These are phyloP conservation scores for Rhizopogon rudus DNA, from an alignment of 768 basidiomycete species.

Conservation along the genomic window DNA sequence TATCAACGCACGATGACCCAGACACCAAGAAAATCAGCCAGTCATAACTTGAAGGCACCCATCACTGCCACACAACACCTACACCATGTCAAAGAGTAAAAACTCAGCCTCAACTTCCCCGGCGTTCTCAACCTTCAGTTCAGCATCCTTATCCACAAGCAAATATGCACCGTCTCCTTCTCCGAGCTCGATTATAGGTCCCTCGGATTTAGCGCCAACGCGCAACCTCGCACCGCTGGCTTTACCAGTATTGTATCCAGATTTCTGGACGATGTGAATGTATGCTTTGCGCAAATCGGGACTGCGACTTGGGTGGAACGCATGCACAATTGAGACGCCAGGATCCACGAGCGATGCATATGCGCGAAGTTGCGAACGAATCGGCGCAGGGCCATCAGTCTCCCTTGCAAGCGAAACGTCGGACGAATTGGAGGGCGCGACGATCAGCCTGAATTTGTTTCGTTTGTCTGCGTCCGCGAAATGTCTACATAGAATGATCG, in stretches of 20 bases:
- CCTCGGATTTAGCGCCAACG: slow-evolving; percentile 37
- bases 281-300: slow-evolving; percentile 54
- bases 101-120: slow-evolving; percentile 69
- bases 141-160: slow-evolving; percentile 30
- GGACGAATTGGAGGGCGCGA: slow-evolving; percentile 62
- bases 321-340: slow-evolving; percentile 47
- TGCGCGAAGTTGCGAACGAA: slow-evolving; percentile 61
- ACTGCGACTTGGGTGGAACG: slow-evolving; percentile 34
- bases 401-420: slow-evolving; percentile 63
- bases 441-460: slow-evolving; percentile 65
- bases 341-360: slow-evolving; percentile 72
- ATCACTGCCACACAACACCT: neutral
- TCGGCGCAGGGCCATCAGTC: slow-evolving; percentile 75
- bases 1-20: no score
- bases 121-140: slow-evolving; percentile 51
- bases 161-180: slow-evolving; percentile 92
- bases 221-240: slow-evolving; percentile 56
- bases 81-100: slow-evolving; percentile 75
- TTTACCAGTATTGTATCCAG: slow-evolving; percentile 64
- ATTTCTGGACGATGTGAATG: slow-evolving; percentile 81
- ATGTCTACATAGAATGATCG: slow-evolving; percentile 33
- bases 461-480: slow-evolving; percentile 81
- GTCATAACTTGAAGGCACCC: no score
- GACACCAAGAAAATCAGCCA: no score
- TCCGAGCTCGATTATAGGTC: slow-evolving; percentile 47